phyloP scores from a whole-genome alignment of 441 rosid genomes.

The Daphne laureola region DNA sequence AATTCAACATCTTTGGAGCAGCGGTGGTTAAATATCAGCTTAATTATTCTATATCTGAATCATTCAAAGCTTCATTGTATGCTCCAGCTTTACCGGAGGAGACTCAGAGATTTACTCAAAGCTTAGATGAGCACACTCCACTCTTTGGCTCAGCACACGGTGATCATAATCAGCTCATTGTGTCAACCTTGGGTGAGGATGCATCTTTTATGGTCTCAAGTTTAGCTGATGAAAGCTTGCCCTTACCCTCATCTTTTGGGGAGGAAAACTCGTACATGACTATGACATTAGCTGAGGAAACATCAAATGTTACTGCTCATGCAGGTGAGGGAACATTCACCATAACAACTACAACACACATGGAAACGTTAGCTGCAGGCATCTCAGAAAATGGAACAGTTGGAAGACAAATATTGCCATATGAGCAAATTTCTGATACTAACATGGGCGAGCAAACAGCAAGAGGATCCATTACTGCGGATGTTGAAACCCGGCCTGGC shows the following conservation, averaged over 20 bases:
- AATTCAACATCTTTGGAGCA: slow-evolving; percentile 74
- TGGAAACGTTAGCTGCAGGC: too few species aligned
- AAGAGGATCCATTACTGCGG: background rate
- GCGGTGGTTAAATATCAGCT: slow-evolving; percentile 75
- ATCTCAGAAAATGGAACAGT: background rate
- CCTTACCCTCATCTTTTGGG: slow-evolving; percentile 25
- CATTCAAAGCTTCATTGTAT: slow-evolving; percentile 48
- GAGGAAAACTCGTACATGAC: slow-evolving; percentile 40
- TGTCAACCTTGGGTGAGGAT: slow-evolving; percentile 17
- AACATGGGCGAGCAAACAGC: background rate
- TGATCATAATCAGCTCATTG: slow-evolving; percentile 19
- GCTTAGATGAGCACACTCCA: slow-evolving; percentile 10
- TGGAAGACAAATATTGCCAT: background rate
- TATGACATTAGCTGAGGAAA: slow-evolving; percentile 5
- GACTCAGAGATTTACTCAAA: slow-evolving; percentile 17
- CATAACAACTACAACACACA: background rate
- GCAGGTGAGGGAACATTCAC: slow-evolving; percentile 45
- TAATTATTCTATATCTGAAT: slow-evolving; percentile 50
- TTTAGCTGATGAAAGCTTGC: slow-evolving; percentile 15
- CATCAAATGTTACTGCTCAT: slow-evolving; percentile 20
- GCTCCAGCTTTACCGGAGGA: slow-evolving; percentile 22
- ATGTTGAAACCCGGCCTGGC: background rate
- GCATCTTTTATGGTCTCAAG: slow-evolving; percentile 10
- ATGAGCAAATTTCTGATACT: background rate
- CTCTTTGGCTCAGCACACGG: slow-evolving; percentile 6